Evolutionary conservation across 2,329 filamentous ascomycete species (phyloP).

Genomic region (Calonectria naviculata): DNA sequence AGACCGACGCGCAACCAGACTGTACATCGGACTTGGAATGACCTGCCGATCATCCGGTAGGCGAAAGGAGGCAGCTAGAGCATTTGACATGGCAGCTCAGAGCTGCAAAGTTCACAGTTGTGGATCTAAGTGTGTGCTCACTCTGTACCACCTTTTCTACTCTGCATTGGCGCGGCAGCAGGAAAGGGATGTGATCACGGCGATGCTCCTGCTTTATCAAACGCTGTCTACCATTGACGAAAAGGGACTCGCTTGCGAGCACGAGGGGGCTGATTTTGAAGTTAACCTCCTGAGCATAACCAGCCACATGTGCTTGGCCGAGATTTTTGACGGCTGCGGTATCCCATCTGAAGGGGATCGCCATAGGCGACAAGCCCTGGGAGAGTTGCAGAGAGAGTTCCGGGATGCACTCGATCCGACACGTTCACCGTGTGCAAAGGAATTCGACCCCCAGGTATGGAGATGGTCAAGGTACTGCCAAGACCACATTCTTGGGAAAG

Average conservation of each 20-base stretch:
- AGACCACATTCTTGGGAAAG: background rate
- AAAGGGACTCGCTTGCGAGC: background rate
- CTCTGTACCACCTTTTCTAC: background rate
- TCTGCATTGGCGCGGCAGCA: background rate
- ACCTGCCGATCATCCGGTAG: background rate
- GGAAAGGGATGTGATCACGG: background rate
- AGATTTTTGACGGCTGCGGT: background rate
- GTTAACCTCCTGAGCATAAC: background rate
- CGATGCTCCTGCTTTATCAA: background rate
- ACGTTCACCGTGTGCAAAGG: background rate
- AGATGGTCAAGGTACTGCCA: background rate
- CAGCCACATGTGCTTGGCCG: background rate
- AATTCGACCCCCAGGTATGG: background rate
- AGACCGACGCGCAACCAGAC: background rate
- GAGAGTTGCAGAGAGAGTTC: background rate
- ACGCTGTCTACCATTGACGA: background rate
- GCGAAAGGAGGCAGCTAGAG: background rate
- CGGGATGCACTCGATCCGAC: background rate
- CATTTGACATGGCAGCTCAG: background rate
- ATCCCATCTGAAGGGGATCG: background rate
- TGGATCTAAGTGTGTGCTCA: background rate
- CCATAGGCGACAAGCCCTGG: background rate
- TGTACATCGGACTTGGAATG: slow-evolving; percentile 2
- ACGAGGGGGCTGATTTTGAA: background rate
- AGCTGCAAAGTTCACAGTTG: background rate